A percentile compares a stretch with the other conserved stretches of the same genome.
Evolutionary conservation across 2,329 filamentous ascomycete genomes (phyloP).

Genomic region (Ascochyta koolunga): DNA sequence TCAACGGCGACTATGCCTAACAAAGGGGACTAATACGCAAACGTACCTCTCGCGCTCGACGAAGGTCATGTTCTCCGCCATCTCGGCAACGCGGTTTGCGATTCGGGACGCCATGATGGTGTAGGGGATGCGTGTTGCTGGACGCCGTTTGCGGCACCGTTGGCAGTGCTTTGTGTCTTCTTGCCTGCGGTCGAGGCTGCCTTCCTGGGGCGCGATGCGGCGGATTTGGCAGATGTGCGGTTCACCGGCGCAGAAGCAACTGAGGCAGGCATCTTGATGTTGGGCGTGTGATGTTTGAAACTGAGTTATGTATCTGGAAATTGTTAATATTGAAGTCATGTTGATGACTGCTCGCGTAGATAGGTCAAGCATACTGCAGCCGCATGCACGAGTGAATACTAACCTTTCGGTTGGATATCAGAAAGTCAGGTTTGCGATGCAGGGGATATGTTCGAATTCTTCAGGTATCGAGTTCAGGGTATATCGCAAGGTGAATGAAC

Average conservation of each 20-base stretch:
- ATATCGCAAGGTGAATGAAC: conserved; percentile 16
- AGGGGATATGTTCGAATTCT: background rate
- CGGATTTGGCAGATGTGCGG: conserved; percentile 38
- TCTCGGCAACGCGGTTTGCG: conserved; percentile 58
- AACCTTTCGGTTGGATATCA: conserved; percentile 17
- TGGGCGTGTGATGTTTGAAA: background rate
- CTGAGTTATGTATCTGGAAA: background rate
- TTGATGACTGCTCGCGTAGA: conserved; percentile 27
- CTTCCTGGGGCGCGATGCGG: conserved; percentile 43
- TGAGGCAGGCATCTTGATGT: conserved; percentile 42
- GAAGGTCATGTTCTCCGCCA: conserved; percentile 60
- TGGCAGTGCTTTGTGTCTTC: conserved; percentile 30
- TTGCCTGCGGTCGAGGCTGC: conserved; percentile 22
- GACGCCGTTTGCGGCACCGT: conserved; percentile 37
- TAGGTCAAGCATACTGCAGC: conserved; percentile 15
- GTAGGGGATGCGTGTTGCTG: conserved; percentile 52
- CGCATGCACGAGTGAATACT: conserved; percentile 17
- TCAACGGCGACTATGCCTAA: conserved; percentile 23
- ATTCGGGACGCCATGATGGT: conserved; percentile 59
- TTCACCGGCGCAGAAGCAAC: conserved; percentile 43
- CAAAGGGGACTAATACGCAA: background rate
- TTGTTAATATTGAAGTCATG: background rate
- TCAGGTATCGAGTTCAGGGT: background rate
- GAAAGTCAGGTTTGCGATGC: background rate
- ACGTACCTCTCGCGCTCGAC: conserved; percentile 52